Base-by-base conservation (phyloP, 2,329 filamentous ascomycete genomes). In the Graphilbum ipis-grandicollis region DNA sequence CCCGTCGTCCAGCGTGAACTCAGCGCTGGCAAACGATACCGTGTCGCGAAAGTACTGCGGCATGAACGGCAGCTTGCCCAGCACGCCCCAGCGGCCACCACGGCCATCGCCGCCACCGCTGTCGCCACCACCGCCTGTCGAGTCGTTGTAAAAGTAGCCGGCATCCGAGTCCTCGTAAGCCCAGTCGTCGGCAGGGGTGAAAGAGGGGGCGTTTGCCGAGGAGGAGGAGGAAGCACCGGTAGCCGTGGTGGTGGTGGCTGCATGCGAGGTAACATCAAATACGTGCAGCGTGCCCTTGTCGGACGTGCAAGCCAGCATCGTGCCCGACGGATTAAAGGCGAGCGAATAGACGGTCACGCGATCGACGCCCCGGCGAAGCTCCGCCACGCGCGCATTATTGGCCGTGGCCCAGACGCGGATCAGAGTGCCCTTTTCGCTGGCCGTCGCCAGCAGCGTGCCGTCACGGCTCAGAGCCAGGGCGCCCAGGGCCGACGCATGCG, bases 281-380 rank as follows among this genome's bases (percentile, higher is more conserved):
- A 98, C 70, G 56, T 98, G 90, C 10, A 98, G 65, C 1, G 86
- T 98, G 6, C 83, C 86, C 58, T 96, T 98, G 63, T 98, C 90
- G 1, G 86, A 94, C 1, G 88, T 96, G 43, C 85, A 88, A 19
- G 90, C 90, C 10, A 96, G 67, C 51, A 85, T 69, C 31, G 68
- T 71, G 36, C 79, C 81, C 1, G 76, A 76, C 1, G 86, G 86
- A 17, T 82, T 92, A 54, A 98, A 90, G 10, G 79, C 78, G 10
- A 98, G 65, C 2, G 82, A 88, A 57, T 82, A 93, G 46, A 96
- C 80, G 37, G 75, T 75, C 14, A 90, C 86, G 26, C 75, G 79
- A 50, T 98, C 90, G 34, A 93, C 78, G 31, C 90, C 90, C 25
- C 90, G 75, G 31, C 90, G 76, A 34, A 94, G 67, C 56, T 98